Base-by-base conservation (phyloP, 805 yeast genomes). In the Nakazawaea peltata region DNA sequence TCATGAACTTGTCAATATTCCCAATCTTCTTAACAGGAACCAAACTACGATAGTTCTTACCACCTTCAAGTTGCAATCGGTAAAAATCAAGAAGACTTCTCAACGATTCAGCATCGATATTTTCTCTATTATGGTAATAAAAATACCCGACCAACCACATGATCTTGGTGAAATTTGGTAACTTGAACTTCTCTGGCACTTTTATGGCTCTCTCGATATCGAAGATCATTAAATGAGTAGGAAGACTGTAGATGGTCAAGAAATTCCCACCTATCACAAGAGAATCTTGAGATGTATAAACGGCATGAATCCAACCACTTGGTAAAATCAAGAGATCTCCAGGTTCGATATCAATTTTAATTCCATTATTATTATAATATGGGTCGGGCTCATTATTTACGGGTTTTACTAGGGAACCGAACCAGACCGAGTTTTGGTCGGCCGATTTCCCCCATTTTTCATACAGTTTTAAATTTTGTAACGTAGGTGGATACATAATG, bases 271-370 rank as follows among this genome's bases (percentile, higher is more conserved):
- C 96, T 37, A 87, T 71, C 3, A 87, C 86, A 2, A 86, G 58
- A 0, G 94, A 73, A 50, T 87, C 95, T 12, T 61, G 59, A 0
- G 94, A 90, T 0, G 96, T 86, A 48, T 75, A 75, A 0, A 87
- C 97, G 0, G 92, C 77, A 55, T 87, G 96, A 33, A 87, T 86
- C 94, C 95, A 87, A 0, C 95, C 95, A 28, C 92, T 77, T 3
- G 97, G 96, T 14, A 87, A 78, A 11, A 86, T 64, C 56, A 87
- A 67, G 18, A 86, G 65, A 48, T 87, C 95, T 1, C 94, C 94
- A 1, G 72, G 69, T 11, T 34, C 33, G 12, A 55, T 41, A 33
- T 55, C 53, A 27, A 52, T 43, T 43, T 61, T 39, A 25, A 57
- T 36, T 0, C 64, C 65, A 35, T 56, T 54, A 33, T 56, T 57